Base-by-base conservation (phyloP, 1,284 basidiomycete species). In the Ganoderma lucidum region DNA sequence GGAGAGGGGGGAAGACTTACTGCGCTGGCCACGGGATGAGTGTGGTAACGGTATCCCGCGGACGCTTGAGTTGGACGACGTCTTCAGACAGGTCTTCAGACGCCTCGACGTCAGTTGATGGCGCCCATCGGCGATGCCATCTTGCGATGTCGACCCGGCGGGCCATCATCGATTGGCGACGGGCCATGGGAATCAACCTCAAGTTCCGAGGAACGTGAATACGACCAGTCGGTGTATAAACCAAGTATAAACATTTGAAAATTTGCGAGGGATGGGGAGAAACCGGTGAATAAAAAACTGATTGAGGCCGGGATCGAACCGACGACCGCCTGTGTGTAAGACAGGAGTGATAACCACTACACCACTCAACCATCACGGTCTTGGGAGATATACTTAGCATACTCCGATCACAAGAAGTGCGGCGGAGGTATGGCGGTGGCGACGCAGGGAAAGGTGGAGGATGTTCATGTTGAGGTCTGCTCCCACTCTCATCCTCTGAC, bases 281-380 rank as follows among this genome's bases (percentile, higher is more conserved):
- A 19, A 2, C 15, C 14, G 17, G 5, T 15, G 5, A 39, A 10
- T 15, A 42, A 42, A 37, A 68, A 65, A 51, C 32, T 70, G 69
- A 72, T 70, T 73, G 71, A 70, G 71, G 71, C 71, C 71, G 69
- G 71, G 71, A 70, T 70, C 69, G 71, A 73, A 73, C 71, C 71
- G 69, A 73, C 69, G 71, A 73, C 71, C 71, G 71, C 71, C 65
- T 70, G 69, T 70, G 71, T 73, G 71, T 70, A 70, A 73, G 69
- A 73, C 71, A 73, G 65, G 67, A 70, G 71, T 73, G 71, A 70
- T 73, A 73, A 73, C 71, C 69, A 73, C 71, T 73, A 70, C 69
- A 70, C 71, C 71, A 72, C 71, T 72, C 71, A 72, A 72, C 69
- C 71, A 23, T 17, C 23, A 10, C 23, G 1, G 3, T 3, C 4